phyloP scores from a whole-genome alignment of 768 basidiomycete genomes.

The Neoboletus brunneissimus region DNA sequence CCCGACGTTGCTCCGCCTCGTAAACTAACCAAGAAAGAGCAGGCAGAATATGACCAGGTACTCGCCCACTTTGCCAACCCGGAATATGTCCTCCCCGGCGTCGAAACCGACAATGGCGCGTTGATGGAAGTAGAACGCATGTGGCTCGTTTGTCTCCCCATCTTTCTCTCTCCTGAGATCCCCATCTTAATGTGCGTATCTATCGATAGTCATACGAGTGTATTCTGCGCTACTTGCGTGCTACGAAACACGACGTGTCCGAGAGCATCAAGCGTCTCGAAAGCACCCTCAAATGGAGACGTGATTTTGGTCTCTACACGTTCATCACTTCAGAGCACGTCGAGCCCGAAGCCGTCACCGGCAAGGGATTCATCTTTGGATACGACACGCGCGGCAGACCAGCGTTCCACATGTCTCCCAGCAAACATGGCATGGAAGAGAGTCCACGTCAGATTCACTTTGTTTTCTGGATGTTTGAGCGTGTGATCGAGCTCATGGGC shows the following conservation, averaged over 20 bases:
- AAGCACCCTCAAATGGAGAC: constrained; percentile 72
- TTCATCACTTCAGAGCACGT: constrained; percentile 56
- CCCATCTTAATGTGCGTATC: neutral
- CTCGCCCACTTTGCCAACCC: constrained; percentile 55
- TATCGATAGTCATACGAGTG: constrained; percentile 57
- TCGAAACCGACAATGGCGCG: constrained; percentile 38
- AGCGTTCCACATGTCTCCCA: constrained; percentile 62
- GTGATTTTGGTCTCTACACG: constrained; percentile 74
- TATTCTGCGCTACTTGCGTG: constrained; percentile 72
- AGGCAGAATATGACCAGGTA: constrained; percentile 50
- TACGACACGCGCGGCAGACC: constrained; percentile 67
- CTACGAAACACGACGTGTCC: constrained; percentile 66
- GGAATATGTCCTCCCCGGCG: constrained; percentile 51
- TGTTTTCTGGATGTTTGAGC: constrained; percentile 77
- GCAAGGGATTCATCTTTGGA: constrained; percentile 80
- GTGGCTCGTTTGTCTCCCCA: constrained; percentile 56
- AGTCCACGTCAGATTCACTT: constrained; percentile 66
- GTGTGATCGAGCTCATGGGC: constrained; percentile 70
- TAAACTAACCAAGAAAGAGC: constrained; percentile 43
- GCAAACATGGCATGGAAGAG: constrained; percentile 76
- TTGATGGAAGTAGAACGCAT: constrained; percentile 69
- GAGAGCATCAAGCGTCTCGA: constrained; percentile 65
- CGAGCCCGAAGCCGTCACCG: constrained; percentile 78
- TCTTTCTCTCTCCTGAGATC: neutral
- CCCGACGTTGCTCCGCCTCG: constrained; percentile 34